Conservation (phyloP, 2,329 filamentous ascomycete species). For the Rachicladosporium sp. region DNA sequence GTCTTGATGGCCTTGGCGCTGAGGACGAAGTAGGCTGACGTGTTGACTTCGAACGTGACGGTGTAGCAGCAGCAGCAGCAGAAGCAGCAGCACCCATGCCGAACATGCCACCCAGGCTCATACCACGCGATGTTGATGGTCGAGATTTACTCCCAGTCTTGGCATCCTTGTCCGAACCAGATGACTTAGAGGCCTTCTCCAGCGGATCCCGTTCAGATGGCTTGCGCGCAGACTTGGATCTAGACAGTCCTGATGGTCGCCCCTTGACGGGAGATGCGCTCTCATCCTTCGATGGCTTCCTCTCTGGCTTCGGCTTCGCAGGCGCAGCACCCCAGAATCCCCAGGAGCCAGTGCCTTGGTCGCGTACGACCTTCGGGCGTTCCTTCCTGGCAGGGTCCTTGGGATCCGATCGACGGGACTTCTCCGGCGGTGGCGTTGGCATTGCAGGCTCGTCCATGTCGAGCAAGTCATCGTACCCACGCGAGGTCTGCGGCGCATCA, state of each 20-base stretch:
- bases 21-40: slow-evolving; percentile 40
- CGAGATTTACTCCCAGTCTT: slow-evolving; percentile 28
- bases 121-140: slow-evolving; percentile 43
- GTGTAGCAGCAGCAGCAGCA: slow-evolving; percentile 37
- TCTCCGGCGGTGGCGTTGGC: slow-evolving; percentile 39
- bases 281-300: slow-evolving; percentile 27
- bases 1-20: slow-evolving; percentile 44
- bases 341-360: slow-evolving; percentile 52
- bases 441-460: slow-evolving; percentile 23
- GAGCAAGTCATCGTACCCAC: slow-evolving; percentile 13
- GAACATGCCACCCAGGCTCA: slow-evolving; percentile 51
- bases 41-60: slow-evolving; percentile 49
- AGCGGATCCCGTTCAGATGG: slow-evolving; percentile 38
- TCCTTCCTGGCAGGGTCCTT: slow-evolving; percentile 52
- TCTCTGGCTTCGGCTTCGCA: slow-evolving; percentile 25
- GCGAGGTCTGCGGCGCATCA: no score
- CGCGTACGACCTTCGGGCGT: slow-evolving; percentile 62
- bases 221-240: slow-evolving; percentile 46
- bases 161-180: slow-evolving; percentile 54
- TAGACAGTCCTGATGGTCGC: slow-evolving; percentile 30
- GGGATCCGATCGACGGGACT: not conserved
- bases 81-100: slow-evolving; percentile 21
- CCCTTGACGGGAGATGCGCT: slow-evolving; percentile 26
- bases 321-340: slow-evolving; percentile 55
- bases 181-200: slow-evolving; percentile 55